Evolutionary conservation across 768 basidiomycete species (phyloP).

Genomic region (Termitomyces sp.): DNA sequence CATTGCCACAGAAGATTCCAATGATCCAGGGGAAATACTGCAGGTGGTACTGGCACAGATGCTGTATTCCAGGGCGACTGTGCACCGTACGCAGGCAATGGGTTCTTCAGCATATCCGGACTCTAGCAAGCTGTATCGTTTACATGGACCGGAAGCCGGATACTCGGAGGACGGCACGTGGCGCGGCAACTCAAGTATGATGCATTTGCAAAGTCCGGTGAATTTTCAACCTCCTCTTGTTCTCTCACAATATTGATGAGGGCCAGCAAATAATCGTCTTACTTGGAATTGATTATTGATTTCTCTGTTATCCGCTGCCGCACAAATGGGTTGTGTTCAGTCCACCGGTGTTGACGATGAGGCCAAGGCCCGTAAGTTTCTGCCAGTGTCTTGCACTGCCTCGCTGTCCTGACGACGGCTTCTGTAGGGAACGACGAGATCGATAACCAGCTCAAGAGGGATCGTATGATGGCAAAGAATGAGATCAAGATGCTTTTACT

Average conservation of each 20-base stretch:
- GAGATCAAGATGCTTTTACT: conserved; percentile 96
- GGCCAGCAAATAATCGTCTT: background rate
- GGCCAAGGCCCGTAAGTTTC: conserved; percentile 73
- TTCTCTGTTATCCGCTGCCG: background rate
- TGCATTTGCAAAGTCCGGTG: too few relatives aligned
- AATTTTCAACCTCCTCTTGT: background rate
- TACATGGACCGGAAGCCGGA: too few relatives aligned
- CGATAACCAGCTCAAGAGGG: conserved; percentile 86
- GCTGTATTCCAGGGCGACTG: too few relatives aligned
- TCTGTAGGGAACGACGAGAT: conserved; percentile 84
- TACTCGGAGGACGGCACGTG: too few relatives aligned
- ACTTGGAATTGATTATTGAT: background rate
- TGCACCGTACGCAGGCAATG: too few relatives aligned
- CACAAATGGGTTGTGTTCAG: conserved; percentile 67
- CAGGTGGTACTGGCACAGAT: too few relatives aligned
- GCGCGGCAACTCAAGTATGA: too few relatives aligned
- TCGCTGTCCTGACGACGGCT: background rate
- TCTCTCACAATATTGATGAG: background rate
- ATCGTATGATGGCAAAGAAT: conserved; percentile 84
- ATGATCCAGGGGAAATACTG: too few relatives aligned
- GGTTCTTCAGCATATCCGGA: too few relatives aligned
- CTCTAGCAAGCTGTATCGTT: too few relatives aligned
- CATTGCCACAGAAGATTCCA: too few relatives aligned
- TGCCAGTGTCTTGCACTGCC: background rate
- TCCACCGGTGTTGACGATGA: conserved; percentile 69